These are phyloP conservation scores for Prunus kanzakura DNA, from an alignment of 306 rosid genomes.

Conservation along the genomic window DNA sequence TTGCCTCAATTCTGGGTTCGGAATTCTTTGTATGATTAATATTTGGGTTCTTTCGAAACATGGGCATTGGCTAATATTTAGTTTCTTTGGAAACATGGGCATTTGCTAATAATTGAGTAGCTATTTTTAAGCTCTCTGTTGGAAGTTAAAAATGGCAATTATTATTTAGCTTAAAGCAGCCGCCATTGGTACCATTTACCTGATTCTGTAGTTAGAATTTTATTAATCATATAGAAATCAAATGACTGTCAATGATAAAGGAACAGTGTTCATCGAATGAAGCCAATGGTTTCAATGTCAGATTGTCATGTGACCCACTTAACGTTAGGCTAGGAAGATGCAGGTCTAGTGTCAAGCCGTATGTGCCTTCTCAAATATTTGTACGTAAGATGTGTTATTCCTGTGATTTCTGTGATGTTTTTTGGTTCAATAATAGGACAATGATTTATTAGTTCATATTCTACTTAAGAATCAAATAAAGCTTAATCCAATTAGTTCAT, in stretches of 20 bases:
- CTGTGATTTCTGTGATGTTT: neutral
- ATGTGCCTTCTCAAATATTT: neutral
- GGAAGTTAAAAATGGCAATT: neutral
- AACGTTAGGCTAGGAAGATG: neutral
- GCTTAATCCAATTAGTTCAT: neutral
- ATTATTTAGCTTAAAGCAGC: neutral
- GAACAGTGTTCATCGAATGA: neutral
- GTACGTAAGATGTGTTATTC: neutral
- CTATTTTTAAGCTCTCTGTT: neutral
- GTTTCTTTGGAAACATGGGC: neutral
- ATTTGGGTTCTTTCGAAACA: neutral
- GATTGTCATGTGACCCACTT: too few species aligned
- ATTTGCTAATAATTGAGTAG: neutral
- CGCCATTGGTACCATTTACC: neutral
- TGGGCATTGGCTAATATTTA: neutral
- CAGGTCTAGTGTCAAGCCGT: neutral
- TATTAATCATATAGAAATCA: neutral
- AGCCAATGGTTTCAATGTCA: neutral
- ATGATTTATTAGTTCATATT: neutral
- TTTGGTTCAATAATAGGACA: neutral
- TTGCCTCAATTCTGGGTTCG: neutral
- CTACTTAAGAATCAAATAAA: neutral
- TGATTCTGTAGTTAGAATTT: neutral
- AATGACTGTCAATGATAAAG: neutral
- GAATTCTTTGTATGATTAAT: neutral